Conservation (phyloP, 139 green algal species). For the Haematococcus lacustris region DNA sequence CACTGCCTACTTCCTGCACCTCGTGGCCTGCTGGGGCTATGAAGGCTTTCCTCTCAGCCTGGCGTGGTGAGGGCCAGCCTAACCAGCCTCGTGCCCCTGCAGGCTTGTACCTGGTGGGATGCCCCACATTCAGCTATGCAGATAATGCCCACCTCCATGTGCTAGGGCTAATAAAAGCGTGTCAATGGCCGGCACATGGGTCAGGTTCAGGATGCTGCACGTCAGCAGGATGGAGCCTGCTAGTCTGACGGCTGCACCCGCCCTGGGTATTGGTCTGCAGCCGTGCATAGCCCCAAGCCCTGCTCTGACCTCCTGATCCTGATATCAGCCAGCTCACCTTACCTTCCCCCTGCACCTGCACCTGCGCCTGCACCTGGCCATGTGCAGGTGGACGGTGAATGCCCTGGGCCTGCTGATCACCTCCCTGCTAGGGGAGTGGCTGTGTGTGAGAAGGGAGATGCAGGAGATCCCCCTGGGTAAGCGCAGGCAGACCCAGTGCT, state of each 20-base stretch:
- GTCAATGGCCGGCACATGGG: no score
- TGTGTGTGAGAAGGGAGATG: conserved; percentile 85
- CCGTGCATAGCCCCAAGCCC: background rate
- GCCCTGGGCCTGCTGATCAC: conserved; percentile 53
- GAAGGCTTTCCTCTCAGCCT: conserved; percentile 54
- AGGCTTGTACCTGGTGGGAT: no score
- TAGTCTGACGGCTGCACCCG: background rate
- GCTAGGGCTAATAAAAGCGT: no score
- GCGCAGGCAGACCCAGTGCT: no score
- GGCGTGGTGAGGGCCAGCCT: conserved; percentile 72
- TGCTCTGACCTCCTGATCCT: no score
- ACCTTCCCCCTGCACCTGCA: conserved; percentile 53
- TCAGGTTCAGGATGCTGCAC: no score
- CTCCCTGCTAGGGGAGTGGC: conserved; percentile 79
- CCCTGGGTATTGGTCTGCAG: background rate
- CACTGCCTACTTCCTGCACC: conserved; percentile 79
- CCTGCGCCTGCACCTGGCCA: conserved; percentile 61
- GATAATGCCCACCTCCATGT: background rate
- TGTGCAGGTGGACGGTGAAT: conserved; percentile 72
- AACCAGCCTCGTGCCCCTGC: no score
- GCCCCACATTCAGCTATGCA: background rate
- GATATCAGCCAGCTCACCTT: no score
- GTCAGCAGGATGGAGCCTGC: background rate
- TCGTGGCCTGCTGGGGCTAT: conserved; percentile 40
- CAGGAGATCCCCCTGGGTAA: conserved; percentile 77